Percentiles rank a stretch among this genome's conserved stretches.
Conservation (phyloP, 2,329 filamentous ascomycete genomes). For the Clonostachys rhizophaga region DNA sequence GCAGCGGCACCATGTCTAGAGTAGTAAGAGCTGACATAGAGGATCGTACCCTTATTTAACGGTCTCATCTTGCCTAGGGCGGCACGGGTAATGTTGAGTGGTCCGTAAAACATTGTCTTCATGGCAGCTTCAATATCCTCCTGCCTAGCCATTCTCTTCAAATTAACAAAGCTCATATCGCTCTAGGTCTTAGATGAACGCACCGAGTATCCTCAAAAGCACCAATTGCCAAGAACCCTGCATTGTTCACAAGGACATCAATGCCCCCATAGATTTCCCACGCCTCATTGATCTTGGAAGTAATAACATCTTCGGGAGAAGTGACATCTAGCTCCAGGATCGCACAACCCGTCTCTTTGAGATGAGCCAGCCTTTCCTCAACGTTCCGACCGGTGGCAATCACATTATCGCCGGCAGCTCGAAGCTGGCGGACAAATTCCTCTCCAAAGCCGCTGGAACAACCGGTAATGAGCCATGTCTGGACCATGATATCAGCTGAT, state of each 20-base stretch:
- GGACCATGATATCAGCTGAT: no score
- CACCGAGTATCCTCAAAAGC: not conserved
- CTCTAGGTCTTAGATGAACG: not conserved
- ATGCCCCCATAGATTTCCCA: slow-evolving; percentile 30
- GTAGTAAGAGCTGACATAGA: not conserved
- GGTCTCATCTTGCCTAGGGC: not conserved
- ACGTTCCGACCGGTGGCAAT: slow-evolving; percentile 35
- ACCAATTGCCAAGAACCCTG: slow-evolving; percentile 41
- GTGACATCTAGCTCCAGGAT: not conserved
- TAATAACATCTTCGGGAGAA: not conserved
- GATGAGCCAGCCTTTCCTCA: no score
- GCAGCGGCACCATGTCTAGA: not conserved
- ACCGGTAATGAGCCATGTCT: slow-evolving; percentile 39
- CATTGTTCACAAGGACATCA: slow-evolving; percentile 83
- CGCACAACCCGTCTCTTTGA: not conserved
- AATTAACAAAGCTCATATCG: not conserved
- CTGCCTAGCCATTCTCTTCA: not conserved
- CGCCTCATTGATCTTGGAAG: not conserved
- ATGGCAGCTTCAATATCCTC: not conserved
- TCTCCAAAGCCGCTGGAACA: slow-evolving; percentile 40
- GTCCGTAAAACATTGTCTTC: not conserved
- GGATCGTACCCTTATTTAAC: not conserved
- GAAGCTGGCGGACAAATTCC: slow-evolving; percentile 26
- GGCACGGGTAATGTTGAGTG: not conserved
- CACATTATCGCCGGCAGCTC: slow-evolving; percentile 31